Evolutionary conservation across 345 rosid species (phyloP).

Genomic region (Sapria himalayana): DNA sequence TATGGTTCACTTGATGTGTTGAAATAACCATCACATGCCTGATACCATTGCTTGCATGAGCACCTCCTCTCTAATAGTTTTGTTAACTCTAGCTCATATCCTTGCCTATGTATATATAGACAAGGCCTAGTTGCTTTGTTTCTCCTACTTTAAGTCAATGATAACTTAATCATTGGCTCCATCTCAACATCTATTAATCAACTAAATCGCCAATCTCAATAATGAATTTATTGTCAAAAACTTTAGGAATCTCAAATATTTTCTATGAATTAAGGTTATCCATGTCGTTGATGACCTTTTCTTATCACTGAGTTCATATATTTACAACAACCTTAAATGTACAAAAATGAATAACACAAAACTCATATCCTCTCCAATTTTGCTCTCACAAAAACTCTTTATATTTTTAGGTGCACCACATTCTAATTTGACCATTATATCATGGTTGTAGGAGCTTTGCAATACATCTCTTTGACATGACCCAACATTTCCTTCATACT

Average conservation of each 20-base stretch:
- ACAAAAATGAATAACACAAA: neutral
- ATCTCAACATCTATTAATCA: neutral
- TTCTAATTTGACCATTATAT: neutral
- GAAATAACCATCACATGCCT: neutral
- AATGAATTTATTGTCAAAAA: neutral
- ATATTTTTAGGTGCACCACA: neutral
- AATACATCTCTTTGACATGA: neutral
- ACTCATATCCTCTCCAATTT: neutral
- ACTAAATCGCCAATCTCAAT: neutral
- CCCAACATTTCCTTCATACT: too few species aligned
- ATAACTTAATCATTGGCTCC: neutral
- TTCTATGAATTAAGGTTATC: neutral
- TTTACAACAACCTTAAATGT: neutral
- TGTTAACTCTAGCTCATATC: neutral
- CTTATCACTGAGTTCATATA: neutral
- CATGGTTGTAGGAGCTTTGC: neutral
- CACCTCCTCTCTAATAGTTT: neutral
- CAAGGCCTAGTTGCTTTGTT: neutral
- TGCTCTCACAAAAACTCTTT: neutral
- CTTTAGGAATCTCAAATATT: neutral
- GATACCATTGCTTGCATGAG: neutral
- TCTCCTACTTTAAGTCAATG: neutral
- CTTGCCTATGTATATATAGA: neutral
- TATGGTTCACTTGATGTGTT: neutral
- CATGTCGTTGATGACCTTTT: neutral